Evolutionary conservation across 768 basidiomycete species (phyloP).

Genomic region (Russula ochroleuca): DNA sequence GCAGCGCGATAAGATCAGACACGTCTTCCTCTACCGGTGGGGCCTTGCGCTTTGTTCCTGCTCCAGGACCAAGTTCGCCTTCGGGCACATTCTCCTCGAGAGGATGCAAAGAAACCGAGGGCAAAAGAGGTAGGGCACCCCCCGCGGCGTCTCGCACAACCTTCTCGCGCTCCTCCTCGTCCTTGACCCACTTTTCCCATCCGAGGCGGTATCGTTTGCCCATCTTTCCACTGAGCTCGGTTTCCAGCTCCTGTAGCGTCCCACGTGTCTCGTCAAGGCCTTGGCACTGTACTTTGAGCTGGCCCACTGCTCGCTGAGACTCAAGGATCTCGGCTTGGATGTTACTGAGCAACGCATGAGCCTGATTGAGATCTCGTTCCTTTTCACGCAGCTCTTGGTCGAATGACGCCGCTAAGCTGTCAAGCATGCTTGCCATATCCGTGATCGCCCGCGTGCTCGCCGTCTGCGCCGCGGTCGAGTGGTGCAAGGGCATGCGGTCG

Average conservation of each 20-base stretch:
- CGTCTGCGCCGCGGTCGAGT: slow-evolving; percentile 79
- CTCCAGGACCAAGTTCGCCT: slow-evolving; percentile 9
- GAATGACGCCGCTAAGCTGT: slow-evolving; percentile 82
- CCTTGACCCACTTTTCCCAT: slow-evolving; percentile 90
- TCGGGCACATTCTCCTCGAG: slow-evolving; percentile 31
- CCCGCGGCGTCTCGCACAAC: slow-evolving; percentile 57
- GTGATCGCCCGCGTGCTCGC: slow-evolving; percentile 81
- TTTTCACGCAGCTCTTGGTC: slow-evolving; percentile 90
- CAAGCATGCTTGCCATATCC: slow-evolving; percentile 82
- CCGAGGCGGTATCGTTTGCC: slow-evolving; percentile 76
- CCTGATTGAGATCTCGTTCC: slow-evolving; percentile 87
- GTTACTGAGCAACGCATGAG: slow-evolving; percentile 76
- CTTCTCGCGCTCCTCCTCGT: slow-evolving; percentile 76
- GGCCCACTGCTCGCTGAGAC: slow-evolving; percentile 67
- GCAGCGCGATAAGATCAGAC: slow-evolving; percentile 56
- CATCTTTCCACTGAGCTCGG: slow-evolving; percentile 68
- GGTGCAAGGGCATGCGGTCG: slow-evolving; percentile 72
- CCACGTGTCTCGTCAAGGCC: slow-evolving; percentile 58
- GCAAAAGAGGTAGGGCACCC: slow-evolving; percentile 48
- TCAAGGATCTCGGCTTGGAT: slow-evolving; percentile 90
- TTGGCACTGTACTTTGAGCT: slow-evolving; percentile 66
- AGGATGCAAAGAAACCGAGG: slow-evolving; percentile 39
- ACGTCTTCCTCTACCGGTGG: slow-evolving; percentile 50
- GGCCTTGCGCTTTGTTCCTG: slow-evolving; percentile 44
- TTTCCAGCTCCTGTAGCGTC: slow-evolving; percentile 57